phyloP scores from a whole-genome alignment of 495 filamentous ascomycete species.

The Daldinia caldariorum region DNA sequence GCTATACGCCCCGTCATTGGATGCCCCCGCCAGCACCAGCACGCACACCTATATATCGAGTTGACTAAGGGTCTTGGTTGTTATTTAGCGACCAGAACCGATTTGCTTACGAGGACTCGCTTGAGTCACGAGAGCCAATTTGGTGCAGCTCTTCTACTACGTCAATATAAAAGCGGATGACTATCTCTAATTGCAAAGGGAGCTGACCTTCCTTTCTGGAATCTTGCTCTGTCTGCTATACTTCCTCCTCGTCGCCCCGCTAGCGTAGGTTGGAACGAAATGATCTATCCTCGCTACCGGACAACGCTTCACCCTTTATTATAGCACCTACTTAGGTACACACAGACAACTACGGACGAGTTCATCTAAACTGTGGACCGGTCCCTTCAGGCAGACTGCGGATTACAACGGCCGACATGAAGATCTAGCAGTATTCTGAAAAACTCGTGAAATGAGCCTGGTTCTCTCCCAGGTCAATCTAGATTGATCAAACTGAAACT shows the following conservation, averaged over 20 bases:
- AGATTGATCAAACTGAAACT: conserved; percentile 38
- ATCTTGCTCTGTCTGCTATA: conserved; percentile 40
- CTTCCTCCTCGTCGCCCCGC: conserved; percentile 28
- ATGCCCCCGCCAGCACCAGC: conserved; percentile 17
- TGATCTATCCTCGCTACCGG: conserved; percentile 44
- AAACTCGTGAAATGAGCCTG: conserved; percentile 33
- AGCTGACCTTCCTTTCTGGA: conserved; percentile 52
- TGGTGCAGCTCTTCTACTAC: conserved; percentile 46
- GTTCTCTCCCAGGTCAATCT: conserved; percentile 20
- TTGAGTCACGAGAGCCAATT: conserved; percentile 46
- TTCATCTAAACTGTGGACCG: conserved; percentile 44
- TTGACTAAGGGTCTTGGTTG: conserved; percentile 32
- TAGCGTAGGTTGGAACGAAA: conserved; percentile 37
- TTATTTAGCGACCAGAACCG: conserved; percentile 37
- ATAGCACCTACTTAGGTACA: conserved; percentile 1
- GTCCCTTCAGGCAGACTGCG: conserved; percentile 37
- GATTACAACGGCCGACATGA: conserved; percentile 39
- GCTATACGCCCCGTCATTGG: conserved; percentile 25
- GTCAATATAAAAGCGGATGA: conserved; percentile 46
- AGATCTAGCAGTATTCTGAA: conserved; percentile 42
- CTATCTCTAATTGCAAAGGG: conserved; percentile 45
- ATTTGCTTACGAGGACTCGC: conserved; percentile 42
- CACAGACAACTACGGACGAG: conserved; percentile 16
- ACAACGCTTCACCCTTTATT: conserved; percentile 13
- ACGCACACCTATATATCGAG: conserved; percentile 38